Evolutionary conservation across 148 eudicot genomes (phyloP).

Genomic region (Arctostaphylos glauca): DNA sequence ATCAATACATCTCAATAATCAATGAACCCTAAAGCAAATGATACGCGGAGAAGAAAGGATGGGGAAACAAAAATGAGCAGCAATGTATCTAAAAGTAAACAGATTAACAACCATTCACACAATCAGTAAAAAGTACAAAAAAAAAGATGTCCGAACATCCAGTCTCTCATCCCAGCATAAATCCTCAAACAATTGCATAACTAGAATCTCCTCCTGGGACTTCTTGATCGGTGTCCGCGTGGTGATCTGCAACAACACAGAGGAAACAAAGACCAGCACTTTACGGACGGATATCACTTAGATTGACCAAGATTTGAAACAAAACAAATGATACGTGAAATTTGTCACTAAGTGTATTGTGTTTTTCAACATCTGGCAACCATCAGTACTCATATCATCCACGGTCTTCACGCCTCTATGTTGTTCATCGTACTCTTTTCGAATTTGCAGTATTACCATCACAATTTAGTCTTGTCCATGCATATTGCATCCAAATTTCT

Average conservation of each 20-base stretch:
- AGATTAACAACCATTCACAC: neutral
- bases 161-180: neutral
- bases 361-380: neutral
- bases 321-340: neutral
- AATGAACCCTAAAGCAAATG: neutral
- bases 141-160: neutral
- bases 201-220: slow-evolving; percentile 72
- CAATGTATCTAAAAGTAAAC: neutral
- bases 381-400: neutral
- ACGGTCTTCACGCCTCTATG: neutral
- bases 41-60: no score
- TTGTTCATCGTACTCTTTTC: neutral
- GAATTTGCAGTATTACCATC: neutral
- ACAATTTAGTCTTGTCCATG: neutral
- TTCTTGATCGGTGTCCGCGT: slow-evolving; percentile 63
- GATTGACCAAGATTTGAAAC: neutral
- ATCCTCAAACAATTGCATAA: slow-evolving; percentile 12
- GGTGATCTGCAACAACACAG: slow-evolving; percentile 45
- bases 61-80: no score
- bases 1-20: neutral
- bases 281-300: neutral
- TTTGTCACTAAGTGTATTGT: neutral
- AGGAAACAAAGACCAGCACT: neutral
- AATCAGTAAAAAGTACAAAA: neutral
- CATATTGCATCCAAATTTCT: neutral